Percentiles rank a stretch among this genome's conserved stretches.
Evolutionary conservation across 2,329 filamentous ascomycete genomes (phyloP).

Genomic region (Colletotrichum limetticola): DNA sequence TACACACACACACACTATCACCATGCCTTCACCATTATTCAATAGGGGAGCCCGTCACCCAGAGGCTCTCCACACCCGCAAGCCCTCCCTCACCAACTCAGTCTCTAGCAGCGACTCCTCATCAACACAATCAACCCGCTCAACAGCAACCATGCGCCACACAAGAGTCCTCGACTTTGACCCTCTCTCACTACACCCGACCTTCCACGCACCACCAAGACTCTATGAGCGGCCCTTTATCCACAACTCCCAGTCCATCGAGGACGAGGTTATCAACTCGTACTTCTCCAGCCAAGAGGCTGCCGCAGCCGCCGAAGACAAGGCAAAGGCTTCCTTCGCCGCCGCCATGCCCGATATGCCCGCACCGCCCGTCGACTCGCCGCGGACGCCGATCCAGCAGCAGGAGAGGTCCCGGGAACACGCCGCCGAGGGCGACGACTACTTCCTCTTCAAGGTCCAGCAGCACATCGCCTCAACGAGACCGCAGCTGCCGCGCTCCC

Average conservation of each 20-base stretch:
- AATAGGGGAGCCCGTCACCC: constrained; percentile 14
- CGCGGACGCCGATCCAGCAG: constrained; percentile 33
- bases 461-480: constrained; percentile 27
- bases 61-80: constrained; percentile 34
- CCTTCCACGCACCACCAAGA: constrained; percentile 35
- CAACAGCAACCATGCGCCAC: constrained; percentile 29
- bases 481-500: constrained; percentile 45
- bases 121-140: constrained; percentile 32
- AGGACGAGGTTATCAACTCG: constrained; percentile 30
- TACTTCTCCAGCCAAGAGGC: constrained; percentile 31
- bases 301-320: constrained; percentile 1
- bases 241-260: constrained; percentile 25
- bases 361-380: constrained; percentile 30
- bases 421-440: constrained; percentile 34
- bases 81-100: constrained; percentile 36
- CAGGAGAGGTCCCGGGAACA: constrained; percentile 16
- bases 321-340: constrained; percentile 12
- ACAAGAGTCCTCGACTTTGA: constrained; percentile 33
- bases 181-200: constrained; percentile 35
- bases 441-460: constrained; percentile 37
- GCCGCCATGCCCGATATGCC: constrained; percentile 25
- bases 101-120: constrained; percentile 36
- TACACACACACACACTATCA: not conserved
- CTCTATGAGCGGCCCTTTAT: constrained; percentile 36
- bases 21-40: constrained; percentile 21